These are phyloP conservation scores for Aspergillus brunneoviolaceus DNA, from an alignment of 2,329 filamentous ascomycete genomes.

Conservation along the genomic window DNA sequence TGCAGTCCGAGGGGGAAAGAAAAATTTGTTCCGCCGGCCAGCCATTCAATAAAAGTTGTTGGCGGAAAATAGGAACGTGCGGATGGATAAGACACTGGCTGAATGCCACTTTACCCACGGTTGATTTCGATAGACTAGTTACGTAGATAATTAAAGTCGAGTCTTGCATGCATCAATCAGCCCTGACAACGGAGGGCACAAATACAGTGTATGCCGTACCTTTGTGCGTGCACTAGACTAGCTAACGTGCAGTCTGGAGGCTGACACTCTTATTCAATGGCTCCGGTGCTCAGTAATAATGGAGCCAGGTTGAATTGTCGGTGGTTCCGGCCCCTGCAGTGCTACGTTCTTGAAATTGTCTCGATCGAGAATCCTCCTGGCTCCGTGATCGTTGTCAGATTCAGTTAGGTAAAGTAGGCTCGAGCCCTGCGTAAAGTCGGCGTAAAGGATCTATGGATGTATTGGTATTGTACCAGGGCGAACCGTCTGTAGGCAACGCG, in stretches of 20 bases:
- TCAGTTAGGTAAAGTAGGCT: not conserved
- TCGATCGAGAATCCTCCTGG: not conserved
- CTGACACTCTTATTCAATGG: too few relatives aligned
- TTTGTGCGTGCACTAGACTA: not conserved
- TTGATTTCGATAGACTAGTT: not conserved
- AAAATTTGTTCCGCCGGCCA: constrained; percentile 10
- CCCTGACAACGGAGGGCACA: not conserved
- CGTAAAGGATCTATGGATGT: not conserved
- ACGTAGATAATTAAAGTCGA: constrained; percentile 1
- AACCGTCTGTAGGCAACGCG: not conserved
- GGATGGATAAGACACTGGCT: constrained; percentile 13
- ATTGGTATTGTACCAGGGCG: constrained; percentile 2
- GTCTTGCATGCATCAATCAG: constrained; percentile 7
- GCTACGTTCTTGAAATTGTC: not conserved
- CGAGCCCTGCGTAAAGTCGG: not conserved
- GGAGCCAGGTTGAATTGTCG: not conserved
- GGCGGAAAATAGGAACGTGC: constrained; percentile 12
- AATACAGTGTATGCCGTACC: not conserved
- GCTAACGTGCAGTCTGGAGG: not conserved
- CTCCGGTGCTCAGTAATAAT: too few relatives aligned
- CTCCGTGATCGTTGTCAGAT: not conserved
- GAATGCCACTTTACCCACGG: constrained; percentile 10
- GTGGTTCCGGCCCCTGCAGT: constrained; percentile 2
- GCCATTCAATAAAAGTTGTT: constrained; percentile 7
- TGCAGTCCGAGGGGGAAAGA: constrained; percentile 16